Evolutionary conservation across 352 stramenopile species (phyloP), one percentile per base, ranked within the genome.

Genomic region (Globisporangium apiculatum): DNA sequence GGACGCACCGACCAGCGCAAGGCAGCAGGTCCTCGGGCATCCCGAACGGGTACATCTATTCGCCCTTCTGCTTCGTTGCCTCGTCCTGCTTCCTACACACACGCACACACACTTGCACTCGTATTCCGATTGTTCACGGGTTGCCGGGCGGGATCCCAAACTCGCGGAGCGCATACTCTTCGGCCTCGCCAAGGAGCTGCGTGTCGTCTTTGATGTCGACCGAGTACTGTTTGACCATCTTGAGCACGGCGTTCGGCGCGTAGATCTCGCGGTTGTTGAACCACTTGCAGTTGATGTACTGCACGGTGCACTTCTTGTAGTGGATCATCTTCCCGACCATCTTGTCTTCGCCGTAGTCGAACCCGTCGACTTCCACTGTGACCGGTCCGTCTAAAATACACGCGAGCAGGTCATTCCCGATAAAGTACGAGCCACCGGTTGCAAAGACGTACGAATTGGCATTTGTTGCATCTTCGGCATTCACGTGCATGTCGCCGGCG

Each of bases 271-370:
- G 76, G 64, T 90, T 90, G 66, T 90, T 90, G 66, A 90, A 88
- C 80, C 80, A 90, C 69, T 90, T 90, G 73, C 80, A 90, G 67
- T 78, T 90, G 62, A 90, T 78, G 62, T 87, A 87, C 71, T 90
- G 74, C 38, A 86, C 80, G 35, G 78, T 64, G 62, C 80, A 90
- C 43, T 71, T 77, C 63, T 88, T 90, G 66, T 80, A 90, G 64
- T 89, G 79, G 66, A 90, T 80, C 80, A 90, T 90, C 67, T 90
- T 90, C 54, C 80, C 80, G 48, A 90, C 69, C 8, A 73, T 90
- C 66, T 90, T 90, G 67, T 90, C 80, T 50, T 90, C 80, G 31
- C 80, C 80, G 57, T 73, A 87, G 64, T 90, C 80, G 18, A 90
- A 72, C 5, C 80, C 80, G 18, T 84, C 73, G 42, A 83, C 42